A percentile compares a stretch with the other conserved stretches of the same genome.
Evolutionary conservation across 805 yeast species (phyloP).

Genomic region (Ogataea zsoltii): DNA sequence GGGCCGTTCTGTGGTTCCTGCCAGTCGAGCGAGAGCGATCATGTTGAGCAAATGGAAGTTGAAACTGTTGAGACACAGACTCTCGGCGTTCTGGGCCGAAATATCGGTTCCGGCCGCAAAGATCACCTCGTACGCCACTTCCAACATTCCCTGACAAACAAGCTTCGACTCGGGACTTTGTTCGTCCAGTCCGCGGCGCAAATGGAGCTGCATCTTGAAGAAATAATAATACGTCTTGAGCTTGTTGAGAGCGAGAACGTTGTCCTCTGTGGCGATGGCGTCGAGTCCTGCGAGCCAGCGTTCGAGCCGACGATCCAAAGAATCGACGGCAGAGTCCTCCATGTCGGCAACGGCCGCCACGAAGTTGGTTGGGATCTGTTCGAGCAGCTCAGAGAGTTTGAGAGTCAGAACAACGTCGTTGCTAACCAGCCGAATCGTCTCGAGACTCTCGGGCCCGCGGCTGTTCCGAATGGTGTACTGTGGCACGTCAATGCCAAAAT

Average conservation of each 20-base stretch:
- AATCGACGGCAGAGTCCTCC: slow-evolving; percentile 13
- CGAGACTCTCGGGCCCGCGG: slow-evolving; percentile 29
- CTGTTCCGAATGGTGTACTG: slow-evolving; percentile 14
- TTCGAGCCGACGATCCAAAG: slow-evolving; percentile 27
- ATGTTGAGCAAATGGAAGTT: slow-evolving; percentile 33
- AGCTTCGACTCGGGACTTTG: slow-evolving; percentile 13
- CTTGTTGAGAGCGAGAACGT: slow-evolving; percentile 26
- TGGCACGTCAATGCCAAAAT: slow-evolving; percentile 26
- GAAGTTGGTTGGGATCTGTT: slow-evolving; percentile 34
- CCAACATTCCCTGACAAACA: slow-evolving; percentile 24
- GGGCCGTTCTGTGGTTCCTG: slow-evolving; percentile 15
- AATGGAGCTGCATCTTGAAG: slow-evolving; percentile 29
- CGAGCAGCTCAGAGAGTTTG: slow-evolving; percentile 34
- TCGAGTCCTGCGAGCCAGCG: slow-evolving; percentile 28
- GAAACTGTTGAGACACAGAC: slow-evolving; percentile 32
- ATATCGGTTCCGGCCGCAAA: slow-evolving; percentile 20
- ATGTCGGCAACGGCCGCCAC: slow-evolving; percentile 20
- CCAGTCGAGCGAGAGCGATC: slow-evolving; percentile 27
- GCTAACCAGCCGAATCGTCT: slow-evolving; percentile 35
- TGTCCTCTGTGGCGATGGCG: slow-evolving; percentile 24
- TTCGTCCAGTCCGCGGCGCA: slow-evolving; percentile 10
- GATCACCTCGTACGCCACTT: slow-evolving; percentile 26
- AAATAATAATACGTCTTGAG: slow-evolving; percentile 32
- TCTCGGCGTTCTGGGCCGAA: slow-evolving; percentile 26
- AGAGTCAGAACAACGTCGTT: slow-evolving; percentile 36